Base-by-base conservation (phyloP, 2,329 filamentous ascomycete genomes). In the Metarhizium humberi region DNA sequence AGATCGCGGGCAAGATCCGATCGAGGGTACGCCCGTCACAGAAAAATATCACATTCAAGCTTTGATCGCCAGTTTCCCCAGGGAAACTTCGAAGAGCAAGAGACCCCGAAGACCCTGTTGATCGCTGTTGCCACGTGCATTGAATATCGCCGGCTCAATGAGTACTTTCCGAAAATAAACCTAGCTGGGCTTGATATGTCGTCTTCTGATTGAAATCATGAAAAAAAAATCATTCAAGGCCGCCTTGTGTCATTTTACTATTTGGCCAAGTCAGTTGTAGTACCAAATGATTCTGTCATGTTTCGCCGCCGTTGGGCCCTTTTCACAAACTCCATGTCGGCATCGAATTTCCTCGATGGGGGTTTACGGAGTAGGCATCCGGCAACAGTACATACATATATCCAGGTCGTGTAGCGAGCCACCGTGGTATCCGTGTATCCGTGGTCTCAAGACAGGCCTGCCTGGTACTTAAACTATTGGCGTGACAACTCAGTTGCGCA, bases 31-130 rank as follows among this genome's bases (percentile, higher is more conserved):
- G 13, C 14, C 14, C 13, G 38, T 40, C 14, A 40, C 25, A 20
- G 45, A 30, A 20, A 30, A 48, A 3, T 13, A 20, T 11, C 11
- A 13, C 5, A 18, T 10, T 20, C 20, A 48, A 30, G 20, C 25
- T 48, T 48, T 48, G 45, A 48, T 48, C 45, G 45, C 20, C 45
- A 11, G 11, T 30, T 25, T 5, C 25, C 25, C n/a, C 6, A 45
- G 30, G 30, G 25, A 16, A 29, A 30, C 11, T 30, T 48, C 8
- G 11, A 48, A 48, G 10, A 49, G 54, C 20, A 49, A 40, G 16
- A 52, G 53, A 50, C 36, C 18, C 46, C 56, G 55, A 56, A 52
- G 55, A 58, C 57, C 57, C 47, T 51, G 46, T 47, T 48, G 45
- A 48, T 48, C 45, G 4, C 14, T 16, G 8, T 14, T 14, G 20